A percentile compares a stretch with the other conserved stretches of the same genome.
Conservation (phyloP, 805 yeast genomes). For the Kluyveromyces aestuarii region DNA sequence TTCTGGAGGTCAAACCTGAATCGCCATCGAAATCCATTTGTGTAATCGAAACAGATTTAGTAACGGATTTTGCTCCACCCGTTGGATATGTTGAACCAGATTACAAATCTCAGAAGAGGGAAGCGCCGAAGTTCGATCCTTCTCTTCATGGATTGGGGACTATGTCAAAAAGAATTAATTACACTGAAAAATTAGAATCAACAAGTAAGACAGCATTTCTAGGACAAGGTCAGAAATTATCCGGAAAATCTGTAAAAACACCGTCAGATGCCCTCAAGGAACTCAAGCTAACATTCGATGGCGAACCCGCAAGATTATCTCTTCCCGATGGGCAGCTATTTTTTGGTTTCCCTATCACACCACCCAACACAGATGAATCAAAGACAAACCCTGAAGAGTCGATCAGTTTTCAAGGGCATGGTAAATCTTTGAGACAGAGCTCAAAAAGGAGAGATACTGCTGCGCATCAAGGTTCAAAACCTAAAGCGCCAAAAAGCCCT, state of each 20-base stretch:
- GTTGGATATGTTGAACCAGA: slow-evolving; percentile 96
- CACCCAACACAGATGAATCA: slow-evolving; percentile 34
- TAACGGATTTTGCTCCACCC: slow-evolving; percentile 97
- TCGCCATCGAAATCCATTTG: slow-evolving; percentile 60
- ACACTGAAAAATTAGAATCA: slow-evolving; percentile 46
- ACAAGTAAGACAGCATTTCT: slow-evolving; percentile 33
- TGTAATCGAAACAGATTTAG: slow-evolving; percentile 93
- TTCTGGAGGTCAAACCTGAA: slow-evolving; percentile 81
- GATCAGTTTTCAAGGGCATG: slow-evolving; percentile 48
- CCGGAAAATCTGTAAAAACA: slow-evolving; percentile 42
- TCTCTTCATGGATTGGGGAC: slow-evolving; percentile 44
- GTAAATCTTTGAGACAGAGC: slow-evolving; percentile 65
- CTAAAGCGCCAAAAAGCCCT: slow-evolving; percentile 56
- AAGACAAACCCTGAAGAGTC: slow-evolving; percentile 20
- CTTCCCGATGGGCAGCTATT: slow-evolving; percentile 83
- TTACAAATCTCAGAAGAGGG: slow-evolving; percentile 31
- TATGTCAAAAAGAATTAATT: slow-evolving; percentile 61
- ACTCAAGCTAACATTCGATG: slow-evolving; percentile 42
- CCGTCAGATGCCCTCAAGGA: slow-evolving; percentile 19
- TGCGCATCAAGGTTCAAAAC: slow-evolving; percentile 45
- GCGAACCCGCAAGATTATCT: slow-evolving; percentile 60
- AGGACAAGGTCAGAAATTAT: slow-evolving; percentile 64
- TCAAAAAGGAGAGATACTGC: slow-evolving; percentile 58
- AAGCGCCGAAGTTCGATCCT: slow-evolving; percentile 23
- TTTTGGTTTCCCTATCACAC: slow-evolving; percentile 77